Conservation (phyloP, 1,139 yeast species). For the Yamadazyma aaseri region DNA sequence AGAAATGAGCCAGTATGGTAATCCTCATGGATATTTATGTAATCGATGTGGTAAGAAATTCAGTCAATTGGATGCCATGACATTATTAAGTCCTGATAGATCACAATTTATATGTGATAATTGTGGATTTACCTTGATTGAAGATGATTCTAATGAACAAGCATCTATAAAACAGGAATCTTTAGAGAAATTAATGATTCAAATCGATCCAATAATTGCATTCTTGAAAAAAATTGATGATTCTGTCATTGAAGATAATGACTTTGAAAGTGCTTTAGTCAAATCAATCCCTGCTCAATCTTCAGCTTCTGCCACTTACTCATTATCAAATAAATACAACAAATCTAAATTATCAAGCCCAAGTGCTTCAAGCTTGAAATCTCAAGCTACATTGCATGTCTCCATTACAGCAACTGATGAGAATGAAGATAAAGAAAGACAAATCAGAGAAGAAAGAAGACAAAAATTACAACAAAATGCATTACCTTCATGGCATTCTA, state of each 20-base stretch:
- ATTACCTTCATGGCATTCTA: constrained; percentile 93
- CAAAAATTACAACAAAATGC: constrained; percentile 87
- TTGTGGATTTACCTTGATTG: constrained; percentile 74
- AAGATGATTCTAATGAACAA: constrained; percentile 85
- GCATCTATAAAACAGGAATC: constrained; percentile 80
- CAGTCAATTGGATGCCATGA: constrained; percentile 83
- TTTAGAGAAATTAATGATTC: constrained; percentile 81
- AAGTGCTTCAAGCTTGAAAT: constrained; percentile 34
- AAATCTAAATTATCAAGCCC: constrained; percentile 31
- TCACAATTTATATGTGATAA: constrained; percentile 82
- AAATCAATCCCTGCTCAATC: constrained; percentile 83
- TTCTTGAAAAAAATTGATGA: constrained; percentile 86
- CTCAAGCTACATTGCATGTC: constrained; percentile 81
- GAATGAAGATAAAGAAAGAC: constrained; percentile 62
- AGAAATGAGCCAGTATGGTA: constrained; percentile 77
- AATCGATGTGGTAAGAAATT: constrained; percentile 81
- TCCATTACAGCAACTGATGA: constrained; percentile 92
- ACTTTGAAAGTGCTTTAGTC: constrained; percentile 76
- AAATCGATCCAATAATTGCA: constrained; percentile 84
- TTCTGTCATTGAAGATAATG: constrained; percentile 79
- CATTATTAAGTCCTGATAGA: constrained; percentile 74
- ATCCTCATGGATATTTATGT: constrained; percentile 93
- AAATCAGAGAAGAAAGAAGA: constrained; percentile 67
- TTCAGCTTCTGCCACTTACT: constrained; percentile 61
- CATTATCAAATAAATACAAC: constrained; percentile 38